A percentile compares a stretch with the other conserved stretches of the same genome.
Conservation (phyloP, 1,139 yeast genomes). For the Saccharomycopsis crataegensis region DNA sequence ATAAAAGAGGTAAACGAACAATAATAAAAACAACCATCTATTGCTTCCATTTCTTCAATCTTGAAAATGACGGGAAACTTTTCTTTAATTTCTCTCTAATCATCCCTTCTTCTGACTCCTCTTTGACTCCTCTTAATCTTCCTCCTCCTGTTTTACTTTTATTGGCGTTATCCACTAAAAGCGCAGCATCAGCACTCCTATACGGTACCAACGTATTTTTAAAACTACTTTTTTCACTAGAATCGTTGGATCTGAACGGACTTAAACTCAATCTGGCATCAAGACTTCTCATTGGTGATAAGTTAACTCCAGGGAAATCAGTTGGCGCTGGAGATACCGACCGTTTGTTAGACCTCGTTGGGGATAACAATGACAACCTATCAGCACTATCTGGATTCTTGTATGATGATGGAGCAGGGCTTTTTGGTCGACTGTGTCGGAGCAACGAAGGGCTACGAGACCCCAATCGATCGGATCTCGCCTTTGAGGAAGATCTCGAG, state of each 20-base stretch:
- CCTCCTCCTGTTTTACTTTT: too few relatives aligned
- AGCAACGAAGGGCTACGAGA: too few relatives aligned
- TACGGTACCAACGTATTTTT: too few relatives aligned
- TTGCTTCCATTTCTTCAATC: background rate
- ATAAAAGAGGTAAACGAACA: too few relatives aligned
- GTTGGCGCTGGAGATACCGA: background rate
- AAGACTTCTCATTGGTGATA: background rate
- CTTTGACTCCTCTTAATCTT: background rate
- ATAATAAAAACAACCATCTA: background rate
- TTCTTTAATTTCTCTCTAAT: conserved; percentile 6
- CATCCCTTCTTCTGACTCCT: background rate
- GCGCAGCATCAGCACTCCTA: conserved; percentile 6
- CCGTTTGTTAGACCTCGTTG: too few relatives aligned
- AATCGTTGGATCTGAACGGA: background rate
- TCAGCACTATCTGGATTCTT: too few relatives aligned
- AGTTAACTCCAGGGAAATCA: background rate
- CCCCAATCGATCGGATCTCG: too few relatives aligned
- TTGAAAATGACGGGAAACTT: conserved; percentile 3
- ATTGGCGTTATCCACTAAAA: background rate
- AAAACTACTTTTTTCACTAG: too few relatives aligned
- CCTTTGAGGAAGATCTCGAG: too few relatives aligned
- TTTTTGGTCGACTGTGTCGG: too few relatives aligned
- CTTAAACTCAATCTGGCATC: background rate
- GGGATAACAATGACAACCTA: too few relatives aligned
- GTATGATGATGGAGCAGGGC: too few relatives aligned